A percentile compares a stretch with the other conserved stretches of the same genome.
Conservation (phyloP, 192 early-diverging fungal species). For the Coemansia sp. region DNA sequence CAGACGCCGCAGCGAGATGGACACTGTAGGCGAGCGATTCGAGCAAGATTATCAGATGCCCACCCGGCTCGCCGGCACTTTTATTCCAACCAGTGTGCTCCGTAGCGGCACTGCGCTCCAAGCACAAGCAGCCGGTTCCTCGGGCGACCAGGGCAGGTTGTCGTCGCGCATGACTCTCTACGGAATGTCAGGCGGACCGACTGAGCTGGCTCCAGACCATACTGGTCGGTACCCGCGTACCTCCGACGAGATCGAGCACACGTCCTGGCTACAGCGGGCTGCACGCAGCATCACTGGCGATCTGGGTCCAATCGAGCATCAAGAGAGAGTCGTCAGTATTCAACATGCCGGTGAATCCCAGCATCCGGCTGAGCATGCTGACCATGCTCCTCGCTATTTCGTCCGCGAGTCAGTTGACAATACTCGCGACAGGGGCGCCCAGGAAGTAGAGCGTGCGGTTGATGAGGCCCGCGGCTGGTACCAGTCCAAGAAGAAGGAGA, state of each 20-base stretch:
- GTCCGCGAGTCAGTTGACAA: background rate
- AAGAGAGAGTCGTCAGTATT: background rate
- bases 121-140: background rate
- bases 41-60: slow-evolving; percentile 32
- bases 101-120: background rate
- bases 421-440: background rate
- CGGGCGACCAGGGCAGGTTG: background rate
- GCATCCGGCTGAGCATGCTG: background rate
- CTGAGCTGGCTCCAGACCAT: background rate
- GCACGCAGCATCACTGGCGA: slow-evolving; percentile 26
- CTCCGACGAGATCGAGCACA: slow-evolving; percentile 20
- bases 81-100: slow-evolving; percentile 41
- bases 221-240: slow-evolving; percentile 29
- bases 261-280: slow-evolving; percentile 28
- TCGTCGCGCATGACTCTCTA: slow-evolving; percentile 1
- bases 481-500: slow-evolving; percentile 31
- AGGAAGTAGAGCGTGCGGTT: background rate
- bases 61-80: slow-evolving; percentile 26
- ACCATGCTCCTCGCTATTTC: background rate
- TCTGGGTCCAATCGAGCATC: slow-evolving; percentile 49
- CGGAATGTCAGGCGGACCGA: background rate
- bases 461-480: slow-evolving; percentile 33
- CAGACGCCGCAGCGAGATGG: slow-evolving; percentile 3
- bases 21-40: slow-evolving; percentile 4
- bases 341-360: background rate